phyloP scores from a whole-genome alignment of 2,329 filamentous ascomycete species.

The Tolypocladium sp. region DNA sequence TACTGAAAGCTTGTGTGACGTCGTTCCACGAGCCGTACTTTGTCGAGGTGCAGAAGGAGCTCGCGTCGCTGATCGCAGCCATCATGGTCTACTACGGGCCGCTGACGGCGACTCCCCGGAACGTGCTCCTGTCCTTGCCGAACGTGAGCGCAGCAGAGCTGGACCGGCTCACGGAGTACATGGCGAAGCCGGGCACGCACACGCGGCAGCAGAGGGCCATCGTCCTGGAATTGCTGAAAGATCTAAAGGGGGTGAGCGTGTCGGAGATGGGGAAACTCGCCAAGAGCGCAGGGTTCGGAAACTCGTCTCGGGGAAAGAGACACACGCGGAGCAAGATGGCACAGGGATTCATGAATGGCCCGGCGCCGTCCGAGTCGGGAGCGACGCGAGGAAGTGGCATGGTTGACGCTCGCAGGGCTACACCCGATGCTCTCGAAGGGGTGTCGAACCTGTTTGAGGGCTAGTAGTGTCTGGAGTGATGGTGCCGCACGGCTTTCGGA shows the following conservation, averaged over 20 bases:
- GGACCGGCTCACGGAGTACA: slow-evolving; percentile 50
- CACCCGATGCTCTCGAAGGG: slow-evolving; percentile 44
- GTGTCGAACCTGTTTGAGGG: slow-evolving; percentile 42
- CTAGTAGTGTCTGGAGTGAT: slow-evolving; percentile 6
- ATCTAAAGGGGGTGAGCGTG: slow-evolving; percentile 82
- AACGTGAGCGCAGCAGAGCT: slow-evolving; percentile 64
- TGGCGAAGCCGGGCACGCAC: slow-evolving; percentile 48
- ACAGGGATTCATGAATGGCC: slow-evolving; percentile 55
- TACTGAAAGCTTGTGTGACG: slow-evolving; percentile 81
- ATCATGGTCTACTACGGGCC: slow-evolving; percentile 72
- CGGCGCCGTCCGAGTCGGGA: slow-evolving; percentile 20
- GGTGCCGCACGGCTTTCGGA: neutral
- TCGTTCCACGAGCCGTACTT: slow-evolving; percentile 94
- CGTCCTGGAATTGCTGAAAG: slow-evolving; percentile 75
- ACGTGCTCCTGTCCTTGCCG: slow-evolving; percentile 71
- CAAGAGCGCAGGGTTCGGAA: slow-evolving; percentile 35
- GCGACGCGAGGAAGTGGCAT: slow-evolving; percentile 16
- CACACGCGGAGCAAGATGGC: slow-evolving; percentile 41
- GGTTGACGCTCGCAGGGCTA: slow-evolving; percentile 21
- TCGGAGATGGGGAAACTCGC: slow-evolving; percentile 84
- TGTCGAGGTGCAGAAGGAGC: slow-evolving; percentile 88
- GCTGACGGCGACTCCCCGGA: slow-evolving; percentile 59
- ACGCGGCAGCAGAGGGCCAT: slow-evolving; percentile 72
- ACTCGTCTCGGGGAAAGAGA: slow-evolving; percentile 15
- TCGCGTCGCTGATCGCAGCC: slow-evolving; percentile 77